Percentiles rank a stretch among this genome's conserved stretches.
phyloP scores from a whole-genome alignment of 2,329 filamentous ascomycete genomes.

The Aspergillus sp. region DNA sequence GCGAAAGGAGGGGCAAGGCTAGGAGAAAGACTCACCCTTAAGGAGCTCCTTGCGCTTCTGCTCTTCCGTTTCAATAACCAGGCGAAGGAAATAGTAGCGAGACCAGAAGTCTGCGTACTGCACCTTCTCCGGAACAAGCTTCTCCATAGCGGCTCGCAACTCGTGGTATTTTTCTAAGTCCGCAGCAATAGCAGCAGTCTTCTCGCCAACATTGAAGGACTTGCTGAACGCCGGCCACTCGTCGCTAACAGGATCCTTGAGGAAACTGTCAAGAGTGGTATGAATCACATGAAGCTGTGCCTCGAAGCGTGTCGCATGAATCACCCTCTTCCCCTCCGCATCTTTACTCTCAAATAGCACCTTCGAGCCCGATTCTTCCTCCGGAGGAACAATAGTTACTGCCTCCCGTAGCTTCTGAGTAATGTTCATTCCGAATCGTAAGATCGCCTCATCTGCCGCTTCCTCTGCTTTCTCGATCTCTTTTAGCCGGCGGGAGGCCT shows the following conservation, averaged over 20 bases:
- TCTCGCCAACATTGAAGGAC: slow-evolving; percentile 77
- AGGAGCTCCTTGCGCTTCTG: slow-evolving; percentile 84
- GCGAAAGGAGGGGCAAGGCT: background rate
- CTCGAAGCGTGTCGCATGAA: slow-evolving; percentile 92
- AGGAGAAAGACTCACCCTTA: slow-evolving; percentile 67
- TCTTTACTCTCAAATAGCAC: slow-evolving; percentile 95
- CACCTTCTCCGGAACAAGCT: slow-evolving; percentile 89
- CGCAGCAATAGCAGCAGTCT: slow-evolving; percentile 79
- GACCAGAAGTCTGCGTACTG: slow-evolving; percentile 90
- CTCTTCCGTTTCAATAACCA: slow-evolving; percentile 93
- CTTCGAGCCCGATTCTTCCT: slow-evolving; percentile 54
- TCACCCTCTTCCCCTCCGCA: slow-evolving; percentile 83
- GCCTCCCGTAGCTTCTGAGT: slow-evolving; percentile 89
- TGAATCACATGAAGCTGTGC: slow-evolving; percentile 96
- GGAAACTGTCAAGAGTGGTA: slow-evolving; percentile 79
- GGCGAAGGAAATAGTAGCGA: slow-evolving; percentile 91
- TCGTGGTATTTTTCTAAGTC: slow-evolving; percentile 88
- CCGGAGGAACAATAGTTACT: slow-evolving; percentile 80
- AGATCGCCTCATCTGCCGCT: slow-evolving; percentile 89
- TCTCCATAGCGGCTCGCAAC: slow-evolving; percentile 87
- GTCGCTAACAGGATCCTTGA: slow-evolving; percentile 74
- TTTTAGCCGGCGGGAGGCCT: slow-evolving; percentile 81
- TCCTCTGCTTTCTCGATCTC: slow-evolving; percentile 93
- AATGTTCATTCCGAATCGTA: slow-evolving; percentile 89
- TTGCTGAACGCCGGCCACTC: slow-evolving; percentile 76